These are phyloP conservation scores for Canna indica DNA, from an alignment of 176 grass and related monocot genomes.

Conservation along the genomic window DNA sequence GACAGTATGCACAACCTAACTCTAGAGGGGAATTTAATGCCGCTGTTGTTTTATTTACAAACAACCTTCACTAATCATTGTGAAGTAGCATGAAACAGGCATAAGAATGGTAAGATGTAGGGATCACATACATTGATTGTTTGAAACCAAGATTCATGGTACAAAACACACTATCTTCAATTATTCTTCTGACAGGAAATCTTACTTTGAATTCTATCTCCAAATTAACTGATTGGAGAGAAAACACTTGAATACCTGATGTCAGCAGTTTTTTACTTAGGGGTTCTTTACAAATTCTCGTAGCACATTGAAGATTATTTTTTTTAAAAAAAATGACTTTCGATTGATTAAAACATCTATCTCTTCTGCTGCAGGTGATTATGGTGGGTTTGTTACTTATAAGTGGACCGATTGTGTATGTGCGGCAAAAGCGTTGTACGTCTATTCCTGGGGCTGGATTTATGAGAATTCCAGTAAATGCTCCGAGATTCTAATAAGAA, in stretches of 20 bases:
- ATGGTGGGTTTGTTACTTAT: conserved; percentile 70
- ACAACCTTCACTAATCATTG: not conserved
- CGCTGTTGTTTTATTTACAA: not conserved
- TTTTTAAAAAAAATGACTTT: not conserved
- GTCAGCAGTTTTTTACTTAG: no score
- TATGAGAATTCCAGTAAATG: conserved; percentile 53
- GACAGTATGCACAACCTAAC: not conserved
- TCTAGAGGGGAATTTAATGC: not conserved
- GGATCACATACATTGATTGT: not conserved
- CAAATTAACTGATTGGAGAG: no score
- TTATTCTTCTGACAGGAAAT: not conserved
- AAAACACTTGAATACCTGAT: no score
- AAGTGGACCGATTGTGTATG: conserved; percentile 69
- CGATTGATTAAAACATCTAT: not conserved
- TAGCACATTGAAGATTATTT: no score
- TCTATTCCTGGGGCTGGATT: conserved; percentile 39
- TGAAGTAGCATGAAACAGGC: not conserved
- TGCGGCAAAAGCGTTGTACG: conserved; percentile 34
- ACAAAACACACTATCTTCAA: no score
- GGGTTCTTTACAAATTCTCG: no score
- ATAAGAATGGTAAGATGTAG: not conserved
- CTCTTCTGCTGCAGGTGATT: conserved; percentile 38
- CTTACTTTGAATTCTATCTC: not conserved
- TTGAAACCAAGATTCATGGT: no score
- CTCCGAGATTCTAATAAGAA: conserved; percentile 49